Conservation (phyloP, 2,329 filamentous ascomycete species). For the Beauveria rudraprayagi region DNA sequence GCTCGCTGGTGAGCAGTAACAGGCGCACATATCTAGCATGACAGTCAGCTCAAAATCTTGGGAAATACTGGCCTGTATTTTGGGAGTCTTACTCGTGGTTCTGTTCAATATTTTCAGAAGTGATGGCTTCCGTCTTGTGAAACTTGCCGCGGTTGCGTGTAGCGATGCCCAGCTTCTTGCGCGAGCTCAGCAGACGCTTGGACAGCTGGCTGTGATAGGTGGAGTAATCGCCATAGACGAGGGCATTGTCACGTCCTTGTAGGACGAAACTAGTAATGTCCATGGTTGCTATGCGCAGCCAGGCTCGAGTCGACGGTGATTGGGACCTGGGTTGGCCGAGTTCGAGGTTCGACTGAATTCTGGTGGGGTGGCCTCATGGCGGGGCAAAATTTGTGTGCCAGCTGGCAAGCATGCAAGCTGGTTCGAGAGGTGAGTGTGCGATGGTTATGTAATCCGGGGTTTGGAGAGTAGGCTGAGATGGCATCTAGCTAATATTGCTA, state of each 20-base stretch:
- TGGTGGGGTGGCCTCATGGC: constrained; percentile 12
- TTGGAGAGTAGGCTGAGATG: neutral
- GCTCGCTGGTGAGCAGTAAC: constrained; percentile 78
- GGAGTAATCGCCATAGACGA: constrained; percentile 82
- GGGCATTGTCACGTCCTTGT: constrained; percentile 69
- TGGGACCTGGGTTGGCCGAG: constrained; percentile 1
- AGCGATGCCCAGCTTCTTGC: constrained; percentile 76
- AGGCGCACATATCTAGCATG: constrained; percentile 60
- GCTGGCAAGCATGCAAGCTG: neutral
- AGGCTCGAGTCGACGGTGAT: neutral
- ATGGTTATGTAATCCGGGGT: constrained; percentile 11
- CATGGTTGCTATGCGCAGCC: constrained; percentile 43
- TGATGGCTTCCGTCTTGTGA: constrained; percentile 59
- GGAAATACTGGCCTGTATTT: neutral
- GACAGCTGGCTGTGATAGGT: constrained; percentile 74
- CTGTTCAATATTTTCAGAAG: constrained; percentile 63
- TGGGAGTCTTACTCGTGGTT: constrained; percentile 63
- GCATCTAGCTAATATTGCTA: no score
- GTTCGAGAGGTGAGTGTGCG: neutral
- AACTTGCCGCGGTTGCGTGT: constrained; percentile 86
- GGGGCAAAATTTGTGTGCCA: constrained; percentile 13
- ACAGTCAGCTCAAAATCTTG: neutral
- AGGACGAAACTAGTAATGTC: constrained; percentile 83
- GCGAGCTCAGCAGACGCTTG: constrained; percentile 71
- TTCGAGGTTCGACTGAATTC: constrained; percentile 1